Evolutionary conservation across 208 protist species (phyloP), one percentile per base, ranked within the genome.

Genomic region (Lotmaria passim): DNA sequence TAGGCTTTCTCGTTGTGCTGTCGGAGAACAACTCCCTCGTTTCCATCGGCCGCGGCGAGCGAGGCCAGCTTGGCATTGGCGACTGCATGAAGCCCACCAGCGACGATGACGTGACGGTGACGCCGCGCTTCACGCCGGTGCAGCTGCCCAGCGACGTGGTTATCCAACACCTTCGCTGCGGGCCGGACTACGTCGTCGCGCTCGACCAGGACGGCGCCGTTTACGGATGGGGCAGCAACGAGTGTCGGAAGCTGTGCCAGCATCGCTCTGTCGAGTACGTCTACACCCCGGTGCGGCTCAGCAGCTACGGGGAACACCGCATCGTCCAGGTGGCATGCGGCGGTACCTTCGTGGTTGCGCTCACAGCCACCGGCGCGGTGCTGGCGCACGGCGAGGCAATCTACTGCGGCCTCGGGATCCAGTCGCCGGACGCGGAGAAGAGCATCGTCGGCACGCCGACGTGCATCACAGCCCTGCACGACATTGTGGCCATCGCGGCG

Each of bases 221-320:
- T 19, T 93, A 83, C 51, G 83, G 83, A 12, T 96, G 91, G 87
- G 88, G 91, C 51, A 88, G 62, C 71, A 94, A 96, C 43, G 73
- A 69, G 21, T 71, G 77, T 44, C 76, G 74, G 26, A 55, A 58
- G 60, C 69, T 63, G 30, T 41, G 41, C 60, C 70, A 48, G 28
- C 69, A 64, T 0, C n/a, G 36, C 15, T 28, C 8, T 3, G 58
- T 58, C 8, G 19, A 67, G 14, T 65, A 55, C 41, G 63, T 83
- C 7, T 83, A 83, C 80, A 58, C 68, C 41, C 90, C 90, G 23
- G 51, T 58, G 19, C 65, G 69, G 19, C 47, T 95, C n/a, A 34
- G 23, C n/a, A 50, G 67, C 41, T 81, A 88, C 57, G 50, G 48
- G 19, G 64, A 39, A 7, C 38, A 53, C 23, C 39, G 66, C 23